Base-by-base conservation (phyloP, 805 yeast genomes). In the Saturnispora dispora region DNA sequence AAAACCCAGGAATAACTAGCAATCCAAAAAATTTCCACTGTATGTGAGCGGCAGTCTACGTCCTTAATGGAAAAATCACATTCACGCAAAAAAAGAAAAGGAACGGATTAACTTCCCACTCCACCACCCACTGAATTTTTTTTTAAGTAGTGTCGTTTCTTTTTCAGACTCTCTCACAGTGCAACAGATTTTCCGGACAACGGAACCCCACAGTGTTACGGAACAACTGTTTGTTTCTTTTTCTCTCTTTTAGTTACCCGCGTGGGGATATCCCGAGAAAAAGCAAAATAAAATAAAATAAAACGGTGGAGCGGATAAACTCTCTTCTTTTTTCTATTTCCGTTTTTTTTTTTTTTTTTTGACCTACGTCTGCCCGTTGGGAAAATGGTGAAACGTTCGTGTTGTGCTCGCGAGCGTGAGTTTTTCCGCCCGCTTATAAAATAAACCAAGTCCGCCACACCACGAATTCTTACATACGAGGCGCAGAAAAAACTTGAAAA, bases 151-250 rank as follows among this genome's bases (percentile, higher is more conserved):
- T n/a, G n/a, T n/a, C n/a, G n/a, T 37, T 18, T 18, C 22, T 8
- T 10, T 18, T 18, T 9, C 22, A 18, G 20, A 8, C 17, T 37
- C 22, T 37, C 7, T n/a, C 8, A 4, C 20, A 8, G 23, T 1
- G 23, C 11, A 1, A 18, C 23, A 37, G 39, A 18, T 37, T 18
- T 18, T 37, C 41, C 41, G 41, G 41, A 37, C 41, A 18, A 37
- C 41, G 41, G 41, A 37, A 37, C 41, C 41, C 41, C 41, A 37
- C 41, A 37, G 41, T 18, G 41, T 37, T 37, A 37, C 41, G 41
- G 41, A 37, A 8, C 22, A 37, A 37, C 41, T 8, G 50, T 42
- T 30, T 18, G 4, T 15, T n/a, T 15, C 27, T 23, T 10, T 23
- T 30, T 11, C n/a, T 30, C 22, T 23, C n/a, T 23, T 8, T 30